Conservation (phyloP, 257 asterid genomes). For the Verbena officinalis region DNA sequence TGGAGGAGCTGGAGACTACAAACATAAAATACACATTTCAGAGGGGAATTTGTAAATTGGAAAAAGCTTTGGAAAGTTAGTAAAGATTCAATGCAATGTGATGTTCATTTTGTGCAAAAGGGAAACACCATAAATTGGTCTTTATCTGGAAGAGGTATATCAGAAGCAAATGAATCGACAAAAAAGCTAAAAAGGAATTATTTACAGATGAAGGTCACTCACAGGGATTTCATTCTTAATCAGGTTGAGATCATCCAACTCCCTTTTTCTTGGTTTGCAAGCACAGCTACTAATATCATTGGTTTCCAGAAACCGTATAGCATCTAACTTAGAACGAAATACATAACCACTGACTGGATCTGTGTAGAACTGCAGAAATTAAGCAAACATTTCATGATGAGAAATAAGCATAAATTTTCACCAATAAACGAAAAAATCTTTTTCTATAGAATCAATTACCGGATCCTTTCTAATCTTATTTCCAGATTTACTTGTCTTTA, state of each 20-base stretch:
- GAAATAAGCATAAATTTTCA: background rate
- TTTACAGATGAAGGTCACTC: conserved; percentile 38
- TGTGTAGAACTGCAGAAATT: conserved; percentile 54
- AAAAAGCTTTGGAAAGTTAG: background rate
- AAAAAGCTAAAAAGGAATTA: conserved; percentile 11
- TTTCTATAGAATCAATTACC: conserved; percentile 41
- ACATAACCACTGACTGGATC: conserved; percentile 67
- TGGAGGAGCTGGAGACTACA: conserved; percentile 46
- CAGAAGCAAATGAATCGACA: conserved; percentile 16
- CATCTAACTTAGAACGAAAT: conserved; percentile 70
- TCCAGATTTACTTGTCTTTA: conserved; percentile 44
- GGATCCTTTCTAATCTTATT: conserved; percentile 48
- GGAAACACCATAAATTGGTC: background rate
- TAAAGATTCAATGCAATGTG: background rate
- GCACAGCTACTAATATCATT: conserved; percentile 53
- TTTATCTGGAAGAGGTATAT: conserved; percentile 10
- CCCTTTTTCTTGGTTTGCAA: conserved; percentile 50
- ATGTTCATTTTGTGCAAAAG: background rate
- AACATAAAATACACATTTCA: conserved; percentile 30
- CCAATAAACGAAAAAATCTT: background rate
- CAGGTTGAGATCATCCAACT: conserved; percentile 22
- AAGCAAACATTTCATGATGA: conserved; percentile 25
- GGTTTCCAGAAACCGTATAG: conserved; percentile 54
- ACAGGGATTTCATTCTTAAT: conserved; percentile 37
- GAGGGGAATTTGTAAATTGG: conserved; percentile 1